Conservation (phyloP, 257 asterid genomes). For the Gardenia jasminoides region DNA sequence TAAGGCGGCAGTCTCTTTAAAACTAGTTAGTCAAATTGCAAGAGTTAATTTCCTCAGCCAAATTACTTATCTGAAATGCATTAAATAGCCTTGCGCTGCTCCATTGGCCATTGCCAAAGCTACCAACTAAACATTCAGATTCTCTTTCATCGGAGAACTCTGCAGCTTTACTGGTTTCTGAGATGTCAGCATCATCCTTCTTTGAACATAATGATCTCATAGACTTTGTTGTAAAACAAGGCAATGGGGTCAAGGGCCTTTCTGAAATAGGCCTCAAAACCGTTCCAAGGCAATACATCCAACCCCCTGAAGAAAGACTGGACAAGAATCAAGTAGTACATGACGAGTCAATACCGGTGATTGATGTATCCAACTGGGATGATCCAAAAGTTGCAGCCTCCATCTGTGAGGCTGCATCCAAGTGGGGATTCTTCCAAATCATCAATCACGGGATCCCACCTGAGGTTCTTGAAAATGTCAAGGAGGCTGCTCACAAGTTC, state of each 20-base stretch:
- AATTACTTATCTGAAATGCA: too few relatives aligned
- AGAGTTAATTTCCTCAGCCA: too few relatives aligned
- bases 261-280: constrained; percentile 31
- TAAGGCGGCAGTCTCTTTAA: too few relatives aligned
- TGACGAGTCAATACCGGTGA: constrained; percentile 39
- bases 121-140: too few relatives aligned
- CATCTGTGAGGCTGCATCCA: constrained; percentile 43
- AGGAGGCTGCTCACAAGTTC: constrained; percentile 38
- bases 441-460: constrained; percentile 46
- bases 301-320: constrained; percentile 37
- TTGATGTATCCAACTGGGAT: constrained; percentile 41
- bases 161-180: background rate
- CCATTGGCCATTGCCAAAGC: too few relatives aligned
- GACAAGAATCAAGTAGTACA: constrained; percentile 14
- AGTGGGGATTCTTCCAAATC: constrained; percentile 51
- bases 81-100: too few relatives aligned
- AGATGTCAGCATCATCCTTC: constrained; percentile 25
- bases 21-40: too few relatives aligned
- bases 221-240: constrained; percentile 38
- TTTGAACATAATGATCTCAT: constrained; percentile 27
- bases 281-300: constrained; percentile 40
- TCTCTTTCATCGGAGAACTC: background rate
- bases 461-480: constrained; percentile 43
- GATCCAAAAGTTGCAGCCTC: constrained; percentile 29
- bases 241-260: constrained; percentile 56